phyloP scores from a whole-genome alignment of 2,329 filamentous ascomycete genomes.

The Conoideocrella luteorostrata region DNA sequence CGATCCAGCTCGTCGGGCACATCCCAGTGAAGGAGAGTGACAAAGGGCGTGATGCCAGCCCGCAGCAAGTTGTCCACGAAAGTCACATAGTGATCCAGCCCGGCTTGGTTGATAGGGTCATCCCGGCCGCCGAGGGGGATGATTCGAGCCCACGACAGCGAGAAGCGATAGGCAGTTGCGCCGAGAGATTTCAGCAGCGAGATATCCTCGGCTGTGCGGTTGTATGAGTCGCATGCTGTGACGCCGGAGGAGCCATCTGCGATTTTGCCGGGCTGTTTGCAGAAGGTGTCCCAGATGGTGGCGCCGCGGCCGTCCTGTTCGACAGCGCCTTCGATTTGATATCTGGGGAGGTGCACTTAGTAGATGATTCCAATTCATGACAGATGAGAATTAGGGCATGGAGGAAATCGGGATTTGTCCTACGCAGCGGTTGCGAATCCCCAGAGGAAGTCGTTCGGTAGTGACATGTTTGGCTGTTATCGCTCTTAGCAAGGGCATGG shows the following conservation, averaged over 20 bases:
- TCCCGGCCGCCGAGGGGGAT: slow-evolving; percentile 79
- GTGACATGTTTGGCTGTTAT: no score
- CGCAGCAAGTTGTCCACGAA: slow-evolving; percentile 72
- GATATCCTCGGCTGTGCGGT: slow-evolving; percentile 71
- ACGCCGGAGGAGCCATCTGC: slow-evolving; percentile 69
- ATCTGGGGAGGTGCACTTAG: no score
- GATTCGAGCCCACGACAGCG: slow-evolving; percentile 76
- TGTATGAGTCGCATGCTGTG: slow-evolving; percentile 81
- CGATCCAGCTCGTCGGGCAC: slow-evolving; percentile 71
- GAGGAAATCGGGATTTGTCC: no score
- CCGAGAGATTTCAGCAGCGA: slow-evolving; percentile 67
- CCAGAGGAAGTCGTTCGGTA: no score
- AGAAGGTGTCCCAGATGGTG: slow-evolving; percentile 90
- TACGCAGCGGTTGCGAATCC: no score
- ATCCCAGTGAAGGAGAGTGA: slow-evolving; percentile 88
- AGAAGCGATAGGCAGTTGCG: slow-evolving; percentile 75
- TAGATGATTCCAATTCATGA: no score
- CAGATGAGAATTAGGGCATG: no score
- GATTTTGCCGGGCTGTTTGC: slow-evolving; percentile 73
- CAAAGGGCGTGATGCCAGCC: slow-evolving; percentile 70
- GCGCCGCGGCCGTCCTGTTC: slow-evolving; percentile 71
- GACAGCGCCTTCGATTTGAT: slow-evolving; percentile 77
- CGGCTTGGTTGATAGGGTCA: slow-evolving; percentile 73
- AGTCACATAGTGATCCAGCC: slow-evolving; percentile 70
- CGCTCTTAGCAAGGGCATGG: no score